Percentiles rank a stretch among this genome's conserved stretches.
Evolutionary conservation across 441 rosid species (phyloP).

Genomic region (Pelargonium fulgidum): DNA sequence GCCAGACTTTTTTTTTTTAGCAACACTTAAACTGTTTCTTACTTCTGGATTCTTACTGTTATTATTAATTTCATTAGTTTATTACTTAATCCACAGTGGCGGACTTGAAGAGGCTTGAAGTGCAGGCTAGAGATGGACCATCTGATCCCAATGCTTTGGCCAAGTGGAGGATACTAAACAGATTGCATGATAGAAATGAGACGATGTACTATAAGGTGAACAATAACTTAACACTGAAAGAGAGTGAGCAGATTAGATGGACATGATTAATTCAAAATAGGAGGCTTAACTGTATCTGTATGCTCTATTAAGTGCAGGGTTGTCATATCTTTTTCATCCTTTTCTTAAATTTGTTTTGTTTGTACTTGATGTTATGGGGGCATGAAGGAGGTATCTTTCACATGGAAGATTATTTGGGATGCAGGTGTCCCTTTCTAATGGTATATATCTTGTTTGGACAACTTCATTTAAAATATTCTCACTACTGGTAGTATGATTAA

Average conservation of each 20-base stretch:
- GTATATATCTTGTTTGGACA: too few species aligned
- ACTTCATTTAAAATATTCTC: too few species aligned
- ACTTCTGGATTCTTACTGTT: not conserved
- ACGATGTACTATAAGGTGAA: slow-evolving; percentile 87
- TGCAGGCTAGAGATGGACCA: slow-evolving; percentile 92
- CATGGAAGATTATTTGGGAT: too few species aligned
- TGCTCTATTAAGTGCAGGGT: too few species aligned
- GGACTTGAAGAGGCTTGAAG: slow-evolving; percentile 89
- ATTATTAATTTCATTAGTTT: not conserved
- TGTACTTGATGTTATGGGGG: too few species aligned
- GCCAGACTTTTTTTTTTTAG: not conserved
- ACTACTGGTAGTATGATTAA: too few species aligned
- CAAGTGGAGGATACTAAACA: slow-evolving; percentile 91
- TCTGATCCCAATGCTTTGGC: slow-evolving; percentile 90
- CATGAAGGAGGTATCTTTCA: too few species aligned
- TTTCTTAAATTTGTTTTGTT: too few species aligned
- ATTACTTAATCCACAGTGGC: slow-evolving; percentile 44
- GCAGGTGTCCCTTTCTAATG: too few species aligned
- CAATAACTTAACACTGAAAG: not conserved
- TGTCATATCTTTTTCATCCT: too few species aligned
- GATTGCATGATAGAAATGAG: slow-evolving; percentile 94
- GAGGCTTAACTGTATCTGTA: too few species aligned
- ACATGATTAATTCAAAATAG: too few species aligned
- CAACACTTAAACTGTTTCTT: not conserved
- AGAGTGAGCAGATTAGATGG: not conserved